Evolutionary conservation across 208 protist species (phyloP), one percentile per base, ranked within the genome.

Genomic region (Leishmania mexicana): DNA sequence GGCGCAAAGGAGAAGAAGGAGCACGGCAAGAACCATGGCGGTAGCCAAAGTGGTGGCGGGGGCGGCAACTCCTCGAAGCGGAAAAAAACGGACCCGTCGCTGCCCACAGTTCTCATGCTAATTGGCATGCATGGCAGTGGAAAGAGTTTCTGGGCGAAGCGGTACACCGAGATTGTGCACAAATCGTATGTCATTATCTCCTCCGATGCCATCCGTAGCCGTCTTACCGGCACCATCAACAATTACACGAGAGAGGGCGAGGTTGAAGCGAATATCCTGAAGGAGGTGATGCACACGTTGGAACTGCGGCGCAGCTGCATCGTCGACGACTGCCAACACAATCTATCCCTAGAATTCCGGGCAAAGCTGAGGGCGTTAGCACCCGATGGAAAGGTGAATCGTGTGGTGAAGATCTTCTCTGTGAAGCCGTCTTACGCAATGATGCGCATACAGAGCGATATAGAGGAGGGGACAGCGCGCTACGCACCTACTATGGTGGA

Each of bases 41-140:
- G 38, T 40, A 15, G 70, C 53, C 67, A 42, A 31, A 54, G 76
- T 45, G 74, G 76, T 64, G 58, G 45, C 31, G 79, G 72, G 65
- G 78, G 75, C 42, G 28, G 31, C 31, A 60, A 38, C 65, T 78
- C 83, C 49, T 80, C 68, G 38, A 79, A 79, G 67, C 79, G 47
- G 35, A 81, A 80, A 40, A 83, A 88, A 67, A 45, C 76, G 8
- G 89, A 93, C 42, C 81, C 87, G 6, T 84, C 81, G 8, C 85
- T 92, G n/a, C 94, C 94, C 1, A 91, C 86, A 28, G 10, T 97
- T 15, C 67, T 95, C 62, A 38, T 96, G 19, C 85, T 96, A 0
- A 76, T 96, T 31, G 94, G 94, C 76, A 94, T 97, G 24, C 83
- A 90, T 74, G 92, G 92, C 47, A 95, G 92, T 75, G 94, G 94